Conservation (phyloP, 2,329 filamentous ascomycete species). For the Metarhizium humberi region DNA sequence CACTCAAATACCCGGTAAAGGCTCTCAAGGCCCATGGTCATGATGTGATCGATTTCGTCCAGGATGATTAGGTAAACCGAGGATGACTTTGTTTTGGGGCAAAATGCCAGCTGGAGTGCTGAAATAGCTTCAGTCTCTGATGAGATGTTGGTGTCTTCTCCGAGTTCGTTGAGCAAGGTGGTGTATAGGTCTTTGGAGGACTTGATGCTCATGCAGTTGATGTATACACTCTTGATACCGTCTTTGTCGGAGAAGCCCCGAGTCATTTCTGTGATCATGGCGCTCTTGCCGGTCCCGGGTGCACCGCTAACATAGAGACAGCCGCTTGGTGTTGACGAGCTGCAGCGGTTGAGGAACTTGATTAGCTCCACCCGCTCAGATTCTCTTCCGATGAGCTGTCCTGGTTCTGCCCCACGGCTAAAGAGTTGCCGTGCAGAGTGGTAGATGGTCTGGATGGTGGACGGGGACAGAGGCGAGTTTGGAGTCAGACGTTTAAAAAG, state of each 20-base stretch:
- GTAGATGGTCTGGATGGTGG: conserved; percentile 66
- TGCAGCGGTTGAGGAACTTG: conserved; percentile 57
- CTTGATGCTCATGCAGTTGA: conserved; percentile 98
- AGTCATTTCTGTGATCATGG: conserved; percentile 76
- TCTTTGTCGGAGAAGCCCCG: conserved; percentile 43
- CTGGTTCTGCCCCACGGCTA: conserved; percentile 65
- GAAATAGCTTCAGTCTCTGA: conserved; percentile 59
- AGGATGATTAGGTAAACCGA: conserved; percentile 73
- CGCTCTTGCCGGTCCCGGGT: conserved; percentile 93
- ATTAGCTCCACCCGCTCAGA: conserved; percentile 55
- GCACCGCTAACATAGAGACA: conserved; percentile 94
- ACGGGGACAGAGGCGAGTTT: conserved; percentile 62
- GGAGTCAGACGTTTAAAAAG: conserved; percentile 71
- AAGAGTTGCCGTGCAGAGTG: conserved; percentile 83
- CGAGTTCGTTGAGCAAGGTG: conserved; percentile 64
- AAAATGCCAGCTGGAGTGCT: conserved; percentile 61
- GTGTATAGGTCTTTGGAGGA: conserved; percentile 77
- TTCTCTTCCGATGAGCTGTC: conserved; percentile 70
- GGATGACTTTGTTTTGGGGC: conserved; percentile 46
- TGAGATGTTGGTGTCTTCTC: conserved; percentile 42
- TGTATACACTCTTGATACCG: conserved; percentile 59
- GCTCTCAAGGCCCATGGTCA: conserved; percentile 80
- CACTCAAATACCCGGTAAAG: conserved; percentile 95
- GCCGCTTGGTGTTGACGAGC: conserved; percentile 54
- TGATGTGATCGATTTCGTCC: conserved; percentile 90